A percentile compares a stretch with the other conserved stretches of the same genome.
Conservation (phyloP, 495 filamentous ascomycete genomes). For the Lentithecium fluviatile region DNA sequence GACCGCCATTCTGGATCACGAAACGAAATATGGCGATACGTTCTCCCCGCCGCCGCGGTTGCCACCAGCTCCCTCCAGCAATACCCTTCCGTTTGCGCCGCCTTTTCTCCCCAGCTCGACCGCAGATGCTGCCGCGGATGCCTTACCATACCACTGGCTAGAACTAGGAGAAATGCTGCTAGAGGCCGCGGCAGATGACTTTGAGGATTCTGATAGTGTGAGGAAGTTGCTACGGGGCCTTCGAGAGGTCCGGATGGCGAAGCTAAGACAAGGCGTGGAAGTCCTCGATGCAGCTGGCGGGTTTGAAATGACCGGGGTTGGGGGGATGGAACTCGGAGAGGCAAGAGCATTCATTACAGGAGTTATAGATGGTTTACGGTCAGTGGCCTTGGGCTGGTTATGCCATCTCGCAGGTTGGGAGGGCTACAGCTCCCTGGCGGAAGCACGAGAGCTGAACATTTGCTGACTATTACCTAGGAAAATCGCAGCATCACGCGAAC, state of each 20-base stretch:
- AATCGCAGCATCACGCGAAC: conserved; percentile 45
- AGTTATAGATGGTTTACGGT: conserved; percentile 82
- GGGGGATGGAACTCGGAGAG: conserved; percentile 87
- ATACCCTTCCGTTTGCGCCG: conserved; percentile 42
- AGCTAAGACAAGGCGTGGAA: conserved; percentile 73
- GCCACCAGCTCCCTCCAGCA: conserved; percentile 50
- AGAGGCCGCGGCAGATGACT: conserved; percentile 79
- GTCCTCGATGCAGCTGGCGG: conserved; percentile 71
- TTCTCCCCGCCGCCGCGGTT: conserved; percentile 75
- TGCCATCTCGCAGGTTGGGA: neutral
- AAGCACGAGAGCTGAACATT: conserved; percentile 26
- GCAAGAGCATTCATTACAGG: conserved; percentile 78
- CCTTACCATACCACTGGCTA: conserved; percentile 91
- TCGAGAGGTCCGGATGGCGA: conserved; percentile 83
- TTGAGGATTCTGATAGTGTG: conserved; percentile 71
- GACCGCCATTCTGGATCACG: conserved; percentile 69
- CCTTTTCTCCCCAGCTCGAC: conserved; percentile 65
- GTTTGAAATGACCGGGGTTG: conserved; percentile 76
- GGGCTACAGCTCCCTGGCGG: conserved; percentile 37
- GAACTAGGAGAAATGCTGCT: conserved; percentile 84
- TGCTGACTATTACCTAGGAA: conserved; percentile 36
- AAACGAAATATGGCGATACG: conserved; percentile 64
- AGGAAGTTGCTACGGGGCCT: conserved; percentile 76
- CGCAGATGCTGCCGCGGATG: conserved; percentile 57
- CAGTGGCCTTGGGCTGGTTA: conserved; percentile 31